Percentiles rank a stretch among this genome's conserved stretches.
Conservation (phyloP, 2,329 filamentous ascomycete species). For the Fragosphaeria purpurea region DNA sequence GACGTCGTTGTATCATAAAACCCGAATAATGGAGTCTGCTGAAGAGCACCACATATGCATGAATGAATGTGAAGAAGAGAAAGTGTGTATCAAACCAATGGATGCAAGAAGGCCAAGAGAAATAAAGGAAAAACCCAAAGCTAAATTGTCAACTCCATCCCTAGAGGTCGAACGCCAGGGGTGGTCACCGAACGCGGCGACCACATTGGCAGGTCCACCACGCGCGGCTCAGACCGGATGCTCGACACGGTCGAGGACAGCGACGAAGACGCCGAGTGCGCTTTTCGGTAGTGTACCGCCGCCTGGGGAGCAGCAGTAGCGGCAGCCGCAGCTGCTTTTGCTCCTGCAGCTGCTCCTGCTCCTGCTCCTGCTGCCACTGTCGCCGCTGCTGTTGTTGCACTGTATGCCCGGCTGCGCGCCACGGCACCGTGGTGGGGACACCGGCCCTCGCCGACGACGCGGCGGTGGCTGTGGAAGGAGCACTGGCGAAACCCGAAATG, state of each 20-base stretch:
- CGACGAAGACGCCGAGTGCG: neutral
- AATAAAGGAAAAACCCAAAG: neutral
- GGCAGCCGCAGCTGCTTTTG: too few species aligned
- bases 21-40: too few species aligned
- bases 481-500: slow-evolving; percentile 52
- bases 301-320: too few species aligned
- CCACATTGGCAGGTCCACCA: slow-evolving; percentile 7
- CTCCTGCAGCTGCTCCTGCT: too few species aligned
- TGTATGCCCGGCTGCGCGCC: neutral
- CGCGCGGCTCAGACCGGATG: slow-evolving; percentile 5
- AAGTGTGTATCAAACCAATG: neutral
- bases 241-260: neutral
- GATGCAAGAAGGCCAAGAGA: neutral
- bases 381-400: too few species aligned
- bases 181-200: slow-evolving; percentile 6
- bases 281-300: neutral
- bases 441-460: slow-evolving; percentile 40
- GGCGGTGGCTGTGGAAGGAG: slow-evolving; percentile 50
- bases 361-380: too few species aligned
- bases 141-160: slow-evolving; percentile 12
- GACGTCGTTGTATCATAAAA: too few species aligned
- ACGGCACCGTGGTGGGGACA: slow-evolving; percentile 34
- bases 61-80: neutral
- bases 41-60: neutral
- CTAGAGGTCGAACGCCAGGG: slow-evolving; percentile 7